Conservation (phyloP, 164 flowering plant genomes). For the Liriodendron chinense region DNA sequence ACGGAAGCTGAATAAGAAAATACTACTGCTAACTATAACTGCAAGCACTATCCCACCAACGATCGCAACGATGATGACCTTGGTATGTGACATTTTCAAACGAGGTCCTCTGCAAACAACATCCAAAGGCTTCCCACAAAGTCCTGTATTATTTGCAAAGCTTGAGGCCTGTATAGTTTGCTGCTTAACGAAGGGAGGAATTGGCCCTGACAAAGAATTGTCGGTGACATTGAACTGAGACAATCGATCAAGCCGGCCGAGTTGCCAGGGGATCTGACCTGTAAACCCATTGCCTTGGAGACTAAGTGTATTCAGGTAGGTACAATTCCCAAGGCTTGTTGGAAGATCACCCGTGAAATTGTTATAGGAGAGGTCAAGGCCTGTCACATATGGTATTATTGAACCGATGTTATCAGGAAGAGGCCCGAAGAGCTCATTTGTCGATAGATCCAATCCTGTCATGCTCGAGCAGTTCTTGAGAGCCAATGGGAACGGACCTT, state of each 20-base stretch:
- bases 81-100: constrained; percentile 24
- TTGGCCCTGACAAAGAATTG: no score
- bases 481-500: no score
- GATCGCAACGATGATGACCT: constrained; percentile 47
- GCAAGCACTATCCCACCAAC: constrained; percentile 45
- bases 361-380: constrained; percentile 71
- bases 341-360: constrained; percentile 61
- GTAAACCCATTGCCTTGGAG: constrained; percentile 50
- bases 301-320: constrained; percentile 47
- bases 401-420: constrained; percentile 48
- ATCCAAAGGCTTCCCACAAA: no score
- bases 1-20: constrained; percentile 32
- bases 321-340: constrained; percentile 32
- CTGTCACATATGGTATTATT: constrained; percentile 25
- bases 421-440: constrained; percentile 44
- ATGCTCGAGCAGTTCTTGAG: constrained; percentile 58
- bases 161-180: no score
- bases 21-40: constrained; percentile 31
- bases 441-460: no score
- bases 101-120: constrained; percentile 27
- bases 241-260: constrained; percentile 35
- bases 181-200: no score
- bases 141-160: no score
- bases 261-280: constrained; percentile 53
- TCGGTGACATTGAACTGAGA: no score